Evolutionary conservation across 2,329 filamentous ascomycete genomes (phyloP).

Genomic region (Biscogniauxia marginata): DNA sequence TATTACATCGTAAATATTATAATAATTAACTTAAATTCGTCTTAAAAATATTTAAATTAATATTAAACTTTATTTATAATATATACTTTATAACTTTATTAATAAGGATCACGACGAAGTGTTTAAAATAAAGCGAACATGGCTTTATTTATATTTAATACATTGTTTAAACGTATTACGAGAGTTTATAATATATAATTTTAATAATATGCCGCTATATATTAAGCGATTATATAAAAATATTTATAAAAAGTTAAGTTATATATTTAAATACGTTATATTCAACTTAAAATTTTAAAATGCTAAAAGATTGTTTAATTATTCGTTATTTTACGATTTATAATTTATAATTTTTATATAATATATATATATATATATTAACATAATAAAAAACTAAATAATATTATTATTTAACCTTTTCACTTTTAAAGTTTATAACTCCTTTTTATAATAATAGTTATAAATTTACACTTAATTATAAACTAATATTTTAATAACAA

Average conservation of each 20-base stretch:
- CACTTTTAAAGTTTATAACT: no score
- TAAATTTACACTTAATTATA: no score
- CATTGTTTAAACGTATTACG: constrained; percentile 19
- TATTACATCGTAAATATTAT: constrained; percentile 15
- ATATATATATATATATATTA: no score
- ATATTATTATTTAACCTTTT: no score
- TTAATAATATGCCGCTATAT: constrained; percentile 16
- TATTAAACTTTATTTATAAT: constrained; percentile 2
- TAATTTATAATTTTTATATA: no score
- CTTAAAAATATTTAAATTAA: not conserved
- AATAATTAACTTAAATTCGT: not conserved
- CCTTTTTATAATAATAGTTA: no score
- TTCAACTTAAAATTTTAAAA: no score
- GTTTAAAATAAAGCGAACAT: constrained; percentile 10
- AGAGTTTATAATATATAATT: constrained; percentile 14
- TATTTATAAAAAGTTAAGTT: constrained; percentile 7
- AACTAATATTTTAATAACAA: no score
- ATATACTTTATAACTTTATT: constrained; percentile 8
- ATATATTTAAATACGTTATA: no score
- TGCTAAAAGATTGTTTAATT: no score
- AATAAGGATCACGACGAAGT: constrained; percentile 15
- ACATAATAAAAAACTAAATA: no score
- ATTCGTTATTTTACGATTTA: no score
- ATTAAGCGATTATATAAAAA: constrained; percentile 15
- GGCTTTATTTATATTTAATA: constrained; percentile 14